These are phyloP conservation scores for Colletotrichum truncatum DNA, from an alignment of 2,329 filamentous ascomycete genomes.

Conservation along the genomic window DNA sequence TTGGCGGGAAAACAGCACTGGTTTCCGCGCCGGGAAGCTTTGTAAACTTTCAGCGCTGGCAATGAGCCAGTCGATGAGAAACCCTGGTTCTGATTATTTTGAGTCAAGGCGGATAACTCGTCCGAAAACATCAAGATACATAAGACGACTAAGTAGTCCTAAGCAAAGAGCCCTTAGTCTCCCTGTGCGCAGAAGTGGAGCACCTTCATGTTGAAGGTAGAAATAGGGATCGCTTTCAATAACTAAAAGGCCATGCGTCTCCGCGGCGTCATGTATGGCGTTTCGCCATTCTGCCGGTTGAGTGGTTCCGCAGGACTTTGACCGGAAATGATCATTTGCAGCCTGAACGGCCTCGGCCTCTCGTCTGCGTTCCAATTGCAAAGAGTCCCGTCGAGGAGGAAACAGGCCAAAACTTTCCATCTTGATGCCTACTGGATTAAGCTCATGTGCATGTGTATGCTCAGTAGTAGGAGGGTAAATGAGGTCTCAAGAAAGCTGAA, in stretches of 20 bases:
- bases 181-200: background rate
- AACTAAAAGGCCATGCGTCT: background rate
- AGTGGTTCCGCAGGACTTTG: background rate
- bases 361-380: background rate
- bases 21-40: background rate
- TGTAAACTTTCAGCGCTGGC: background rate
- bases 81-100: background rate
- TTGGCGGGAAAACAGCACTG: background rate
- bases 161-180: background rate
- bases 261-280: background rate
- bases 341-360: background rate
- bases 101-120: background rate
- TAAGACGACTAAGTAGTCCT: background rate
- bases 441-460: background rate
- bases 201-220: background rate
- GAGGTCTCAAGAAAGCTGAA: background rate
- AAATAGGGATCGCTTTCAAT: background rate
- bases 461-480: background rate
- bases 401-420: background rate
- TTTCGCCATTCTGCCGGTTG: rapidly evolving
- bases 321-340: background rate
- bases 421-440: background rate
- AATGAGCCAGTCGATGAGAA: background rate
- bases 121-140: rapidly evolving
- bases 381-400: background rate